Base-by-base conservation (phyloP, 768 basidiomycete genomes). In the Pleurotus sapidus region DNA sequence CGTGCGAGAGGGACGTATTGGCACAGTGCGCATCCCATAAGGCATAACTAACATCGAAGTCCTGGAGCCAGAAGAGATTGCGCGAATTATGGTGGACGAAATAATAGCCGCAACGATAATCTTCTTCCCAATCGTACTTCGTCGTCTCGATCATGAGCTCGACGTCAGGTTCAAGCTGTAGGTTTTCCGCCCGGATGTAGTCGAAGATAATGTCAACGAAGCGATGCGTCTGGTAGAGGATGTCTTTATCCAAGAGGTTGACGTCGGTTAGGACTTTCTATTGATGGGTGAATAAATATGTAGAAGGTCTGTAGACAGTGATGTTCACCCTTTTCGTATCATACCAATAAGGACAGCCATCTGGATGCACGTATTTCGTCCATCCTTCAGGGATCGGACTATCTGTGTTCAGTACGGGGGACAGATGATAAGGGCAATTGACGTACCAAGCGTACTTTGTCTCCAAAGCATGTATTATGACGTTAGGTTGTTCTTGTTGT, bases 61-160 rank as follows among this genome's bases (percentile, higher is more conserved):
- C 60, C 30, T 78, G 67, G n/a, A 80, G 50, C 80, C 80, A 81
- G 60, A 81, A 80, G 14, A 80, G 55, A 37, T 64, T 61, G 39
- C 76, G 68, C 2, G 63, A 63, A 1, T 56, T 14, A 27, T 74
- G 73, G 55, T 74, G 68, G 27, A 71, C 77, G 55, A 75, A 77
- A 60, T 81, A 82, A 63, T 83, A 83, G 14, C 71, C 66, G 58
- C 74, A 76, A 17, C 65, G 34, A 1, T 66, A 45, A 12, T 59
- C 18, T 18, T 62, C 59, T 0, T 67, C 68, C 3, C 59, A 59
- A n/a, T 58, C 60, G 4, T 45, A 2, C 47, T 53, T 66, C 25
- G 25, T 15, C 1, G 77, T 68, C 43, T 77, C 75, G 25, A 83
- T 49, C 24, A 80, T 70, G 5, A 82, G 65, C 37, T 80, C 72